Conservation (phyloP, 2,329 filamentous ascomycete species). For the Purpureocillium lavendulum region DNA sequence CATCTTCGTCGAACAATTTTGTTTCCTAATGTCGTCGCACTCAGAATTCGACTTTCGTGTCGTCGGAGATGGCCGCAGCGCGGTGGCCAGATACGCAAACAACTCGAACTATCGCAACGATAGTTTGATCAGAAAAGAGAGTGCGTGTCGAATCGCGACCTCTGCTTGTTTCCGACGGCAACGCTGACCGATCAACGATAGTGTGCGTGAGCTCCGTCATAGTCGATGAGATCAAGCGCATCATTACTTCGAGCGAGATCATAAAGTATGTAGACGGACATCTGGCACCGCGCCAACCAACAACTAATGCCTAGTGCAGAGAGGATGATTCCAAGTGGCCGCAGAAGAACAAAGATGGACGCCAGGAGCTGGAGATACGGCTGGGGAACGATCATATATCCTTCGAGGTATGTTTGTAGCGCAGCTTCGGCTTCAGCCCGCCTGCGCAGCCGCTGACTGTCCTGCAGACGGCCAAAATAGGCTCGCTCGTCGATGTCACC, state of each 20-base stretch:
- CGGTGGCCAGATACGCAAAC: constrained; percentile 93
- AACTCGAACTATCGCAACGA: constrained; percentile 99
- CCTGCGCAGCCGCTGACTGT: background rate
- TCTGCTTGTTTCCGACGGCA: too few species aligned
- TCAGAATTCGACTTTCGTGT: constrained; percentile 94
- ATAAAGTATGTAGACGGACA: constrained; percentile 58
- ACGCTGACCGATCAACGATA: constrained; percentile 26
- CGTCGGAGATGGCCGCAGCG: constrained; percentile 85
- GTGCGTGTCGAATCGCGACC: constrained; percentile 51
- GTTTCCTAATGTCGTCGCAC: background rate
- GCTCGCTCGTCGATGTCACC: constrained; percentile 91
- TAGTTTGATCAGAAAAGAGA: constrained; percentile 98
- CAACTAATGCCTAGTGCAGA: constrained; percentile 33
- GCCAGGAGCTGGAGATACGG: constrained; percentile 92
- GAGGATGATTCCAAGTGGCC: constrained; percentile 99
- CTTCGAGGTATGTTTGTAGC: constrained; percentile 84
- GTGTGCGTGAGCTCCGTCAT: constrained; percentile 93
- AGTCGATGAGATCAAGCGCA: constrained; percentile 90
- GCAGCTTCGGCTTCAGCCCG: too few species aligned
- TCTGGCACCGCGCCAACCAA: background rate
- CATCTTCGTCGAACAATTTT: background rate
- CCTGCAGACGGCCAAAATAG: constrained; percentile 87
- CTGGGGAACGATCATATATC: constrained; percentile 94
- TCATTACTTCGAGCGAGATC: constrained; percentile 95
- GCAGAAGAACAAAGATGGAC: constrained; percentile 97